Base-by-base conservation (phyloP, 768 basidiomycete species). In the Pleurotus platypus region DNA sequence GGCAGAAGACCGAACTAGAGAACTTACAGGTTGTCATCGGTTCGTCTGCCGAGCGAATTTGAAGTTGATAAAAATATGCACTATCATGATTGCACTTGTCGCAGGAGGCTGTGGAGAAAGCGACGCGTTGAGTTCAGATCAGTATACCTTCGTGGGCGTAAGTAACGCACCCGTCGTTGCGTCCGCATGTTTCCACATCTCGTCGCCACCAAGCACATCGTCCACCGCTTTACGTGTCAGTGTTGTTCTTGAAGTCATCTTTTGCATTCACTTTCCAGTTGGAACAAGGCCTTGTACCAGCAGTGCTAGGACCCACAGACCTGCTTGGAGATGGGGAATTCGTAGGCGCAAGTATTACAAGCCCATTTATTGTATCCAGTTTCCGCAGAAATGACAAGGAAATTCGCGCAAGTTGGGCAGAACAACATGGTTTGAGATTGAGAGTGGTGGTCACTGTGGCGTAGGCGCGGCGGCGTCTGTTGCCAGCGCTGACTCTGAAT, bases 31-130 rank as follows among this genome's bases (percentile, higher is more conserved):
- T 82, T 5, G 90, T 93, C 92, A 93, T 94, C 13, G 90, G 91
- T 66, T 94, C 92, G 66, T 94, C 92, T 0, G 92, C 93, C 63
- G 92, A 95, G 46, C 96, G 76, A 60, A 98, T 99, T 69, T 99
- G 97, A 12, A 98, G 76, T 75, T 98, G 94, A 67, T 94, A 92
- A 73, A 91, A 99, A 71, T 94, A 98, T 3, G 96, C 95, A 48
- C 86, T 76, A 46, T 82, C 78, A 67, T 87, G 77, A 66, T 95
- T 94, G 69, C 96, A 99, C 63, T 94, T 93, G 49, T 77, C 78
- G 65, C 84, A 85, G 6, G 72, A 76, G 13, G 83, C 84, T 86
- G 57, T 0, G 15, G 22, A 15, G 8, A 26, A 39, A 48, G 45
- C 57, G 26, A 26, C 22, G 42, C 24, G 11, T 8, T 27, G 1